These are phyloP conservation scores for Pseudonitzschia pungens DNA, from an alignment of 108 stramenopile genomes.

Conservation along the genomic window DNA sequence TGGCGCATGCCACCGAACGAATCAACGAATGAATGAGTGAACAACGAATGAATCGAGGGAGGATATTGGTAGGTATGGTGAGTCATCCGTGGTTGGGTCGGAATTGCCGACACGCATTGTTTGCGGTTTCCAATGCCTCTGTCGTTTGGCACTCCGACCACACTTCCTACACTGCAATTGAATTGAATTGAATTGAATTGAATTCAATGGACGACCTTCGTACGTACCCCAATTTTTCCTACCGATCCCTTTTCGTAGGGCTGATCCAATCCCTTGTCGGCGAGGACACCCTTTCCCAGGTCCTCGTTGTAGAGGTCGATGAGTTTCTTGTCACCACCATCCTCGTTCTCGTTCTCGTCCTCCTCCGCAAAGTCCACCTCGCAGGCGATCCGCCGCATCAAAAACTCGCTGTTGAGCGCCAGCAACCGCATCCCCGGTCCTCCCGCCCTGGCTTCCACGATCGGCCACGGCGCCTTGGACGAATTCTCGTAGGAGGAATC, in stretches of 20 bases:
- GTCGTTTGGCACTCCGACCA: too few relatives aligned
- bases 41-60: too few relatives aligned
- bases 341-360: too few relatives aligned
- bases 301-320: slow-evolving; percentile 71
- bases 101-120: neutral
- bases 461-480: slow-evolving; percentile 69
- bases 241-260: slow-evolving; percentile 71
- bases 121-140: neutral
- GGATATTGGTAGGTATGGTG: too few relatives aligned
- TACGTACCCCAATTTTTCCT: slow-evolving; percentile 53
- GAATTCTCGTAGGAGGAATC: slow-evolving; percentile 54
- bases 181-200: too few relatives aligned
- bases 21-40: neutral
- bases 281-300: slow-evolving; percentile 46
- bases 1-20: too few relatives aligned
- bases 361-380: slow-evolving; percentile 59
- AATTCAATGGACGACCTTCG: too few relatives aligned
- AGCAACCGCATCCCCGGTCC: slow-evolving; percentile 69
- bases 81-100: too few relatives aligned
- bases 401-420: slow-evolving; percentile 71
- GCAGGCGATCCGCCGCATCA: slow-evolving; percentile 79
- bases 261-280: slow-evolving; percentile 45
- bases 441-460: slow-evolving; percentile 64
- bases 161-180: too few relatives aligned
- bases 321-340: too few relatives aligned